phyloP scores from a whole-genome alignment of 2,329 filamentous ascomycete species.

The Colletotrichum gloeosporioides region DNA sequence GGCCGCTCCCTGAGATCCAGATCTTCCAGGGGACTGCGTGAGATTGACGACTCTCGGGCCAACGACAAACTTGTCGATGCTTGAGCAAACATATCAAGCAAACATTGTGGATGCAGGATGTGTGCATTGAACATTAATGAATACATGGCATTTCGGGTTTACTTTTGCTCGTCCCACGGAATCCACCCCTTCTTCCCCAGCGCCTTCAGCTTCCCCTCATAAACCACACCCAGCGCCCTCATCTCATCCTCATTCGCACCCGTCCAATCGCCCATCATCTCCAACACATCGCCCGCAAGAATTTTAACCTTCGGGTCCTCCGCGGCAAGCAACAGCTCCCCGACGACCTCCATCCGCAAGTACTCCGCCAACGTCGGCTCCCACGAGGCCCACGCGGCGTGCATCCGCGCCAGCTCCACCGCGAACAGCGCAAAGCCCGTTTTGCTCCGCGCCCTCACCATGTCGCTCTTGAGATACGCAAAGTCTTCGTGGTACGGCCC shows the following conservation, averaged over 20 bases:
- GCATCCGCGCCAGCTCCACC: background rate
- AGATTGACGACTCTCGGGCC: background rate
- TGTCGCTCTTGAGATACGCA: slow-evolving; percentile 7
- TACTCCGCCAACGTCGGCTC: background rate
- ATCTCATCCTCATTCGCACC: background rate
- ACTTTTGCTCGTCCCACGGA: background rate
- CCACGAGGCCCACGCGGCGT: background rate
- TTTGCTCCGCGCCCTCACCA: background rate
- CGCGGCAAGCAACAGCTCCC: background rate
- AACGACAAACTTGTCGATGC: background rate
- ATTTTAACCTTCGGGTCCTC: background rate
- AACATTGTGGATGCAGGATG: background rate
- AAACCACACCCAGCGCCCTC: background rate
- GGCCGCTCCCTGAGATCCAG: background rate
- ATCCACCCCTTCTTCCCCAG: background rate
- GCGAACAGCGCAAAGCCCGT: background rate
- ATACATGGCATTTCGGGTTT: background rate
- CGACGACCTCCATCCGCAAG: background rate
- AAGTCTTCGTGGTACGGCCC: slow-evolving; percentile 30
- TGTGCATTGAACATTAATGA: background rate
- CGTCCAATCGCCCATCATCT: background rate
- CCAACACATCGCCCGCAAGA: background rate
- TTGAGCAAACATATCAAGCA: too few relatives aligned
- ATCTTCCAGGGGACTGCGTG: background rate
- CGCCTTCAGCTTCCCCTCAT: background rate